Percentiles rank a stretch among this genome's conserved stretches.
Evolutionary conservation across 305 asterid genomes (phyloP).

Genomic region (Fraxinus dipetala): DNA sequence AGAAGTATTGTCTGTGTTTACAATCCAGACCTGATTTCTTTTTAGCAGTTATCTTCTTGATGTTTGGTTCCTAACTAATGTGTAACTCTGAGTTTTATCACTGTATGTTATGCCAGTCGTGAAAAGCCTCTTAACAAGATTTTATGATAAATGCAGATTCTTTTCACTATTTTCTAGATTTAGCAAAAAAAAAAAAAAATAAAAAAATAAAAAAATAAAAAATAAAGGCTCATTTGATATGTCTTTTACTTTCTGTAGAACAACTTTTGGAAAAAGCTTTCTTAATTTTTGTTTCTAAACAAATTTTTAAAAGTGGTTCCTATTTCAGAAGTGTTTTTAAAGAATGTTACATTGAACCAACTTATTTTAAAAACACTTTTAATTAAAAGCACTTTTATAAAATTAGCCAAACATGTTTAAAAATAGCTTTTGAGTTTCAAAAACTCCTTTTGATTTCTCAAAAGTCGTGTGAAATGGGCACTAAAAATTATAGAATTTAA

Average conservation of each 20-base stretch:
- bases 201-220: too few relatives aligned
- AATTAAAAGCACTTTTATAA: too few relatives aligned
- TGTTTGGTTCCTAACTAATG: neutral
- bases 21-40: neutral
- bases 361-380: too few relatives aligned
- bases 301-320: neutral
- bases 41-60: neutral
- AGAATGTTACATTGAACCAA: neutral
- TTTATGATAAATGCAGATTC: neutral
- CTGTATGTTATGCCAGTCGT: neutral
- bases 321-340: neutral
- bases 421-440: neutral
- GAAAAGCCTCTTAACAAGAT: neutral
- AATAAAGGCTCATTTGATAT: neutral
- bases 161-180: neutral
- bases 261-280: neutral
- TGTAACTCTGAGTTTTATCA: neutral
- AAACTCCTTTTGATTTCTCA: neutral
- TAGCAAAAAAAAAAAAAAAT: neutral
- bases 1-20: neutral
- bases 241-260: neutral
- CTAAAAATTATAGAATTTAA: neutral
- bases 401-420: too few relatives aligned
- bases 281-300: too few relatives aligned
- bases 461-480: neutral